phyloP scores from a whole-genome alignment of 2,329 filamentous ascomycete genomes.

The Ustilaginoidea virens region DNA sequence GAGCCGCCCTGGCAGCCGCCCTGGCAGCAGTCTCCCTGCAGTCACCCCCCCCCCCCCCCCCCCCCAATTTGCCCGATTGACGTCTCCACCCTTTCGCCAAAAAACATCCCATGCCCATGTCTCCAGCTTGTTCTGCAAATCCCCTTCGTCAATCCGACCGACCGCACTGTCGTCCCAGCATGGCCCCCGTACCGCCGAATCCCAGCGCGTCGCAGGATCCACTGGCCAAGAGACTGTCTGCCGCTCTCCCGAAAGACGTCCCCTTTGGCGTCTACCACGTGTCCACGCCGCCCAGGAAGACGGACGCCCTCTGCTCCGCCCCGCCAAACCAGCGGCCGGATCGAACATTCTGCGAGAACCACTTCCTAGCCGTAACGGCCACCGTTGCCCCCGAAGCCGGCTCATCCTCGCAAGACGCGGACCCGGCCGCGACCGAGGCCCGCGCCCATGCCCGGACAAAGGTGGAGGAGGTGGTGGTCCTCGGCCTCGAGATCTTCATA shows the following conservation, averaged over 20 bases:
- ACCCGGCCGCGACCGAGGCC: no score
- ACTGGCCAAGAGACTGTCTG: conserved; percentile 19
- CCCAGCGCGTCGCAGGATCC: neutral
- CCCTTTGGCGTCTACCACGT: conserved; percentile 67
- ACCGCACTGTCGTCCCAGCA: no score
- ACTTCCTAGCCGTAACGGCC: conserved; percentile 48
- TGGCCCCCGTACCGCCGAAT: neutral
- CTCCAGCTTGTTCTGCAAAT: no score
- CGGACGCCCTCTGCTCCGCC: conserved; percentile 63
- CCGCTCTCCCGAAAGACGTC: conserved; percentile 35
- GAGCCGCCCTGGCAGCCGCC: no score
- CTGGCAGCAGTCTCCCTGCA: no score
- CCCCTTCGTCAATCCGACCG: no score
- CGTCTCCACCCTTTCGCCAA: no score
- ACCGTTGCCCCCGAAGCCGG: conserved; percentile 9
- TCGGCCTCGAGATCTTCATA: conserved; percentile 76
- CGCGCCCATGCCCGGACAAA: no score
- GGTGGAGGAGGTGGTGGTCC: conserved; percentile 53
- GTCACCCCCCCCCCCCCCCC: no score
- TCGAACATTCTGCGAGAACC: conserved; percentile 72
- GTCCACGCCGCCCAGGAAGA: conserved; percentile 65
- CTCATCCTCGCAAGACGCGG: no score
- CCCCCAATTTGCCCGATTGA: no score
- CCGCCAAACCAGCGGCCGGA: conserved; percentile 57
- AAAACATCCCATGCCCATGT: no score